phyloP scores from a whole-genome alignment of 225 moss, liverwort and hornwort genomes.

The Polytrichum formosum region DNA sequence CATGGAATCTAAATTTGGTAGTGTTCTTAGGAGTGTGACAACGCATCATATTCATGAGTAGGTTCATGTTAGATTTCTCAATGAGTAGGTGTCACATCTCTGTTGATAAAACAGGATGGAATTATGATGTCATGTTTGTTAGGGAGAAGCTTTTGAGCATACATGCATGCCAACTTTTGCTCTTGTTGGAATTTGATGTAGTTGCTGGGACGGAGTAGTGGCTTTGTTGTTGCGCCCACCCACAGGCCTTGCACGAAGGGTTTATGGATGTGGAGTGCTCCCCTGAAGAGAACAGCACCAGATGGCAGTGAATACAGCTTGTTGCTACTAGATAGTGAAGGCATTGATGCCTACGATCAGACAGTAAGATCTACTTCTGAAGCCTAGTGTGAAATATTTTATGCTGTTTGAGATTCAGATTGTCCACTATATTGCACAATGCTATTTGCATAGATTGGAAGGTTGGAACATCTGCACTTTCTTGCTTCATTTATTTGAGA shows the following conservation, averaged over 20 bases:
- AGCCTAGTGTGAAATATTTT: neutral
- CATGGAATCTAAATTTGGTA: neutral
- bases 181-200: constrained; percentile 23
- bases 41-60: too few species aligned
- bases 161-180: neutral
- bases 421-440: too few species aligned
- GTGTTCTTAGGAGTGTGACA: neutral
- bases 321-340: constrained; percentile 85
- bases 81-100: too few species aligned
- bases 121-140: too few species aligned
- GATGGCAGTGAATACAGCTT: constrained; percentile 91
- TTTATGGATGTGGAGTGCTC: constrained; percentile 94
- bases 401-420: neutral
- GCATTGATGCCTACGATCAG: constrained; percentile 95
- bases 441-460: neutral
- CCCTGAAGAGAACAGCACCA: constrained; percentile 77
- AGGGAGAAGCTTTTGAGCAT: too few species aligned
- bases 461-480: neutral
- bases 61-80: too few species aligned
- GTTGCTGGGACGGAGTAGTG: constrained; percentile 92
- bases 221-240: constrained; percentile 79
- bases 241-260: constrained; percentile 92
- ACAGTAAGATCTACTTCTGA: constrained; percentile 39
- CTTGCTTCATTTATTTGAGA: neutral
- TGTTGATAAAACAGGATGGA: too few species aligned